Base-by-base conservation (phyloP, 169 alveolate genomes). In the Eimeria falciformis region DNA sequence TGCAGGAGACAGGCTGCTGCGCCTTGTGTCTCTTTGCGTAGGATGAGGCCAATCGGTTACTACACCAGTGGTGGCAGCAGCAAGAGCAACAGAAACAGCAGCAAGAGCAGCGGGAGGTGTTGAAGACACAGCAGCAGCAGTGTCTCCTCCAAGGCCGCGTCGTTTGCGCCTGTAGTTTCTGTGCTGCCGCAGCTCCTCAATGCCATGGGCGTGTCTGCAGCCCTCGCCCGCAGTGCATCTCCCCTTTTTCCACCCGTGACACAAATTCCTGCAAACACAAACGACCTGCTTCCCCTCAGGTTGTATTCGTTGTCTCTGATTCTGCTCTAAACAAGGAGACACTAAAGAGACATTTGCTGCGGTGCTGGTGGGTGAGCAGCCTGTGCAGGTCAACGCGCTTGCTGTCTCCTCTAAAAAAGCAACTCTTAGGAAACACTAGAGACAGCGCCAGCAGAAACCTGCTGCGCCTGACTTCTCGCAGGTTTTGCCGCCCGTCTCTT, bases 191-290 rank as follows among this genome's bases (percentile, higher is more conserved):
- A 62, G 23, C 58, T 82, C 90, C 75, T 62, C 78, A 6, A 65
- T 17, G 55, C 90, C 90, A 21, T 82, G 90, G 0, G 90, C 90
- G 90, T 82, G 90, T 45, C 90, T 33, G 58, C 90, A 82, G 18
- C 55, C 78, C 3, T 43, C 37, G 3, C 90, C 90, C 14, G 90
- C 90, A 40, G 69, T 25, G 75, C 90, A 82, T 43, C 62, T 46
- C n/a, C 90, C 90, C 53, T 82, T 82, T 23, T 82, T 82, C 75
- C 78, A 82, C 47, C 53, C 56, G 23, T 82, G 90, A 25, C 90
- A 82, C 14, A 62, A 18, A 40, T 82, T 82, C 58, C 90, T 82
- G 58, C 5, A 78, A 82, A 23, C 62, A 50, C 23, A 12, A 50
- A 50, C n/a, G 18, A 50, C 11, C 18, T 0, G 18, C 62, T 50